Base-by-base conservation (phyloP, 768 basidiomycete species). In the Podaxis sp. region DNA sequence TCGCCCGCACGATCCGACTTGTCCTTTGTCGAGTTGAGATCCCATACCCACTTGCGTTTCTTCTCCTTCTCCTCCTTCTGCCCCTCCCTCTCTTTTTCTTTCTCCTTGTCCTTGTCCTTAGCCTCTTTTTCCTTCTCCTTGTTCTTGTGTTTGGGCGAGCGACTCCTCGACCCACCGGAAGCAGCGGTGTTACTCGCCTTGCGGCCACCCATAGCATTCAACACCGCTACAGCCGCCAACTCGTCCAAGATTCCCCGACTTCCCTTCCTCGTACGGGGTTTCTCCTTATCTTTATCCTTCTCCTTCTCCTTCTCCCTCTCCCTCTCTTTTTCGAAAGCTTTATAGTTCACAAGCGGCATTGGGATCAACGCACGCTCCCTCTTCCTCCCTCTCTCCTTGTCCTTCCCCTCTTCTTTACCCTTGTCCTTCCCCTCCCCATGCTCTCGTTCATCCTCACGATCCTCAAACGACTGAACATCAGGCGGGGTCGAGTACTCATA, bases 231-330 rank as follows among this genome's bases (percentile, higher is more conserved):
- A 55, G 61, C 61, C 2, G 55, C 61, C 46, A 55, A 56, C 33
- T 62, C 61, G 36, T 62, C 61, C 17, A 62, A 62, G 24, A 62
- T 38, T 25, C 61, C 61, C 41, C 61, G 27, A 62, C 61, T 62
- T 22, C 27, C 19, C 22, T 62, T 62, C 22, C 61, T 62, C 61
- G 61, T 53, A 22, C 61, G 55, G 9, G 47, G 22, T 15, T 62
- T 62, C 33, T 50, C 54, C 22, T 49, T 55, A 19, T 47, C 43
- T 29, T 60, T 60, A 37, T 53, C 51, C 25, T 24, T 52, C 37
- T 54, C 53, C 29, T 46, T 43, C 38, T 54, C 52, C 29, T 47
- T 43, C 38, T 54, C 52, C 29, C 40, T 53, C 38, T 53, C 51
- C 51, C 33, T 61, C 38, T 33, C 40, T 6, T 52, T 33, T 0